Percentiles rank a stretch among this genome's conserved stretches.
These are phyloP conservation scores for Trebouxia gelatinosa DNA, from an alignment of 163 green algal species.

Conservation along the genomic window DNA sequence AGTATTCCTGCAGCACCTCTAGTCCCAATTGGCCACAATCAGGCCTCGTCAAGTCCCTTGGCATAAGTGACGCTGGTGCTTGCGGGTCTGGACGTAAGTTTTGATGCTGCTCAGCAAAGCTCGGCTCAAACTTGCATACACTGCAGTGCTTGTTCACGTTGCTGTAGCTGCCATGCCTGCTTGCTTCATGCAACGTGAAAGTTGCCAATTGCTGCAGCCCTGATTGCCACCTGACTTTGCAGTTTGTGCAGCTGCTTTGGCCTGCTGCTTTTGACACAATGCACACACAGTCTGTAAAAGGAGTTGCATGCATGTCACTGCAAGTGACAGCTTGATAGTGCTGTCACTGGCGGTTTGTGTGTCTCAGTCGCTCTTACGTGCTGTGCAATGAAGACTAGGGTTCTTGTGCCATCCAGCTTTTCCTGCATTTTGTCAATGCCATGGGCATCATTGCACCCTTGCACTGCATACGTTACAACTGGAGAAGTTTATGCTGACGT, in stretches of 20 bases:
- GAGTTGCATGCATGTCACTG: no score
- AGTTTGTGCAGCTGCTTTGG: background rate
- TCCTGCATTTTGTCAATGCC: no score
- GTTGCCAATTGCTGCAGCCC: background rate
- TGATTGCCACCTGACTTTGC: background rate
- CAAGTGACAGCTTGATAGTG: no score
- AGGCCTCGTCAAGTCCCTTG: background rate
- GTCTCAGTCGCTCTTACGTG: no score
- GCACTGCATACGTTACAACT: no score
- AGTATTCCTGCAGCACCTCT: slow-evolving; percentile 1
- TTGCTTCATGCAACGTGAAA: background rate
- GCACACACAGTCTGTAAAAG: no score
- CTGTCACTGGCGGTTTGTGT: no score
- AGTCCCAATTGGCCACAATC: background rate
- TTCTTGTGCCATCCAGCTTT: no score
- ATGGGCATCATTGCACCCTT: no score
- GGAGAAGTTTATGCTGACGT: no score
- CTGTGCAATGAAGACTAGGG: no score
- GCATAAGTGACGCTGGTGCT: background rate
- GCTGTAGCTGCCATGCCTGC: background rate
- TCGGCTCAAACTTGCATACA: background rate
- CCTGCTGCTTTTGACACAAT: background rate
- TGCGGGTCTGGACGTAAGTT: background rate
- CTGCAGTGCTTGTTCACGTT: background rate
- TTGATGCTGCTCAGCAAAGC: background rate